These are phyloP conservation scores for Purpureocillium takamizusanense DNA, from an alignment of 2,329 filamentous ascomycete species.

Conservation along the genomic window DNA sequence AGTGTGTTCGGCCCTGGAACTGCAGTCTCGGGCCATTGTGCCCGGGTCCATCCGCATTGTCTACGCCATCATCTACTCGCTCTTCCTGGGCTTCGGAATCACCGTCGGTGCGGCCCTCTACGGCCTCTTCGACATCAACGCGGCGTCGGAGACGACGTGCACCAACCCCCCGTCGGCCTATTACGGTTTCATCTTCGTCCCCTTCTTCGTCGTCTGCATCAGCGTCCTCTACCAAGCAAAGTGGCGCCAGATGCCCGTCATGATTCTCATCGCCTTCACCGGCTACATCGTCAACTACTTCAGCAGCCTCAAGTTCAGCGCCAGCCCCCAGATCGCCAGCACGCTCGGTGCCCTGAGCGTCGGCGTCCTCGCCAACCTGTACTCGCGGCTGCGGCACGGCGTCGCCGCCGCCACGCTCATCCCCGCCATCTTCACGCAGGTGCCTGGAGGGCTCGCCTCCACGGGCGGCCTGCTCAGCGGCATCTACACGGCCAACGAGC, in stretches of 20 bases:
- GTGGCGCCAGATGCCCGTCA: constrained; percentile 70
- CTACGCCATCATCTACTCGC: constrained; percentile 64
- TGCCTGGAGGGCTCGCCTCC: constrained; percentile 37
- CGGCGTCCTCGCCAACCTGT: constrained; percentile 68
- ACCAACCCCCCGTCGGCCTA: constrained; percentile 30
- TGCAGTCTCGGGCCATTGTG: constrained; percentile 60
- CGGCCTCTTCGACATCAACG: constrained; percentile 47
- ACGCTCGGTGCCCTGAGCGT: constrained; percentile 69
- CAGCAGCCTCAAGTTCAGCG: constrained; percentile 53
- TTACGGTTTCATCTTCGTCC: constrained; percentile 61
- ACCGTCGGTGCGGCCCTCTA: constrained; percentile 58
- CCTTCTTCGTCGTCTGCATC: constrained; percentile 63
- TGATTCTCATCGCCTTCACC: constrained; percentile 63
- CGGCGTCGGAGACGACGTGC: constrained; percentile 36
- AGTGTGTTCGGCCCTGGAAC: constrained; percentile 45
- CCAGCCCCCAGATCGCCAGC: constrained; percentile 66
- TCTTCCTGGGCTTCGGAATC: constrained; percentile 65
- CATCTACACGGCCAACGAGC: constrained; percentile 31
- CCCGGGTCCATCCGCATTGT: constrained; percentile 66
- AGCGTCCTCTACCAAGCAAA: constrained; percentile 74
- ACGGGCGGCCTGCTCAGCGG: constrained; percentile 37
- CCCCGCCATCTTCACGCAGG: constrained; percentile 39
- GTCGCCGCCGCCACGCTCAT: constrained; percentile 37
- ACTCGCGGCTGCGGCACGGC: constrained; percentile 52
- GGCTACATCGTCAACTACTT: constrained; percentile 75